These are phyloP conservation scores for Colletotrichum horii DNA, from an alignment of 2,329 filamentous ascomycete genomes.

Conservation along the genomic window DNA sequence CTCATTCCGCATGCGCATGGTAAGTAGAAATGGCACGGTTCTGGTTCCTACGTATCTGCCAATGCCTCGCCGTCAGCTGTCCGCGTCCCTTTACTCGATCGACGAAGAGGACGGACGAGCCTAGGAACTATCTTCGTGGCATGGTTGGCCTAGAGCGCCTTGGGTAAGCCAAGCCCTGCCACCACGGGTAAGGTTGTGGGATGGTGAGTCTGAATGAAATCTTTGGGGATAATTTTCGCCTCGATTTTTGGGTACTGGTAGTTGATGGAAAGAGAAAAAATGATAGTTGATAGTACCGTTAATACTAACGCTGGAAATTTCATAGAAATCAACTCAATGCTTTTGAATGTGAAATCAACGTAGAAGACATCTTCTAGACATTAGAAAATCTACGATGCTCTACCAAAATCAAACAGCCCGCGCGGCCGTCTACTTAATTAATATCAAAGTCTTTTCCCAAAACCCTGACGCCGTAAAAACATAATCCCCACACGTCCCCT, in stretches of 20 bases:
- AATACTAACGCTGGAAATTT: not conserved
- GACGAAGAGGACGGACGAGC: not conserved
- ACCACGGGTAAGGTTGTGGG: fast-evolving
- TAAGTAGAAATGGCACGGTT: not conserved
- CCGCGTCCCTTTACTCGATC: not conserved
- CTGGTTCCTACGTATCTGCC: not conserved
- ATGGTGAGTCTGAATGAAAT: not conserved
- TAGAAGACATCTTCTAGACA: not conserved
- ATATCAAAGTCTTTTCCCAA: not conserved
- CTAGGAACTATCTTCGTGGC: not conserved
- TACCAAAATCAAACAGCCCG: not conserved
- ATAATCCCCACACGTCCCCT: not conserved
- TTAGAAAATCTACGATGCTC: not conserved
- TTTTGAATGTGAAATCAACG: not conserved
- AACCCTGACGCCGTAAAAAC: slow-evolving; percentile 25
- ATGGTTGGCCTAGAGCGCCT: not conserved
- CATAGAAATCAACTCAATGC: not conserved
- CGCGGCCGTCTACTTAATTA: not conserved
- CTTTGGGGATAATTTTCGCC: not conserved
- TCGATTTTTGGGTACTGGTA: not conserved
- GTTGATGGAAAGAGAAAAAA: too few relatives aligned
- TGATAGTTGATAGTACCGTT: not conserved
- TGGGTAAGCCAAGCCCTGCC: not conserved
- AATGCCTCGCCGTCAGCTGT: not conserved
- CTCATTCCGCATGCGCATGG: not conserved